Base-by-base conservation (phyloP, 345 rosid genomes). In the Psidium friedrichsthalianum region DNA sequence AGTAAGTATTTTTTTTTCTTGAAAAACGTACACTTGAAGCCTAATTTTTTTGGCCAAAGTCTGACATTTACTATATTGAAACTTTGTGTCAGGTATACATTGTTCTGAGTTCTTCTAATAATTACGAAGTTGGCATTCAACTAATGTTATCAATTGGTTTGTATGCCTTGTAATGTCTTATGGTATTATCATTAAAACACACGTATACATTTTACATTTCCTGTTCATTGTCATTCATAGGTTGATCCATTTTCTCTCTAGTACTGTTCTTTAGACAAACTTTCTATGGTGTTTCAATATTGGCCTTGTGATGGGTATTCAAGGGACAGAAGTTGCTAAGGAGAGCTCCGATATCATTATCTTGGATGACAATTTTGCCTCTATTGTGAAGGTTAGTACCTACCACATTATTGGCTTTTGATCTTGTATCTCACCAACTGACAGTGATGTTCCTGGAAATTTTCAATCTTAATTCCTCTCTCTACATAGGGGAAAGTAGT, bases 331-430 rank as follows among this genome's bases (percentile, higher is more conserved):
- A 74, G 92, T 88, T 44, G 88, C 87, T 8, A 90, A 87, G 27
- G 90, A 90, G 80, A 87, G 89, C 87, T 87, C 92, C 3, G 92
- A 88, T 55, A 88, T 90, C 7, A 49, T 90, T 54, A 90, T 90
- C 11, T 6, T 86, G 83, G 89, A 89, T 81, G 89, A 88, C 56
- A 83, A 86, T 80, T 87, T 89, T 47, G 64, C 87, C 12, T 84
- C 88, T 32, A 86, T 86, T 15, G 89, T 87, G 40, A 88, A 86
- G n/a, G 91, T 87, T 55, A 51, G 85, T 84, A 49, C 22, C n/a
- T 49, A 47, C 47, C 78, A 69, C 78, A 18, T 32, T 22, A 32
- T 64, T 64, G 44, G 44, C 78, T 64, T 32, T 15, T 64, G 44
- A 64, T 64, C 44, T 64, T 9, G 13, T 36, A 18, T 69, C 78